Evolutionary conservation across 257 asterid genomes (phyloP), one percentile per base, ranked within the genome.

Genomic region (Jacaranda mimosifolia): DNA sequence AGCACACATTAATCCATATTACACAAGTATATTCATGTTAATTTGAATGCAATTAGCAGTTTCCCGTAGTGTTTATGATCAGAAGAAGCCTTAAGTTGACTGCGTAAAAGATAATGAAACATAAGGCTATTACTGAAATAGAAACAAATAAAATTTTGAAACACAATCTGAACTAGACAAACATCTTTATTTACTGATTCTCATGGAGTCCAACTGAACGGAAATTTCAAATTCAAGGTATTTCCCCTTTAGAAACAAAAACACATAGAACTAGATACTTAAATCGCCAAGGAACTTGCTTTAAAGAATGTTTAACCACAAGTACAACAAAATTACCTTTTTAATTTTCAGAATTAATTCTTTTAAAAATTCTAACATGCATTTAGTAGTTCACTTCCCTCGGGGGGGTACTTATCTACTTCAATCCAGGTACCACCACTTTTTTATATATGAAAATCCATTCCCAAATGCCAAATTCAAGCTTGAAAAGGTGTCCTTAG

Each of bases 391-490:
- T 68, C 4, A 18, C 39, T 18, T 14, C 35, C 11, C 49, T 10
- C 35, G 3, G 6, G 6, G 3, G 6, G 6, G 11, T 13, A 48
- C 69, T 11, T 53, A 70, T 4, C 36, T 14, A 32, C 63, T 9
- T 8, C 55, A 17, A 35, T 6, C 39, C 17, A 18, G 71, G 55
- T 40, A 40, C 6, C 71, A 5, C 14, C 2, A 4, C 39, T 15
- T 36, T n/a, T 38, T 39, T 64, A 39, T 4, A 6, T 39, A 42
- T 64, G 59, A 32, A 48, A 46, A 60, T 5, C 17, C n/a, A 11
- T 49, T 59, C 18, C 19, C 59, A 21, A 68, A 70, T 60, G 40
- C 55, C 11, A 17, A 56, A 17, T 38, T 60, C 65, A 52, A 53
- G 75, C 12, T 53, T 70, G 52, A 38, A 18, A 26, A 38, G 13